A percentile compares a stretch with the other conserved stretches of the same genome.
Conservation (phyloP, 164 flowering plant species). For the Paratinospora sagittata region DNA sequence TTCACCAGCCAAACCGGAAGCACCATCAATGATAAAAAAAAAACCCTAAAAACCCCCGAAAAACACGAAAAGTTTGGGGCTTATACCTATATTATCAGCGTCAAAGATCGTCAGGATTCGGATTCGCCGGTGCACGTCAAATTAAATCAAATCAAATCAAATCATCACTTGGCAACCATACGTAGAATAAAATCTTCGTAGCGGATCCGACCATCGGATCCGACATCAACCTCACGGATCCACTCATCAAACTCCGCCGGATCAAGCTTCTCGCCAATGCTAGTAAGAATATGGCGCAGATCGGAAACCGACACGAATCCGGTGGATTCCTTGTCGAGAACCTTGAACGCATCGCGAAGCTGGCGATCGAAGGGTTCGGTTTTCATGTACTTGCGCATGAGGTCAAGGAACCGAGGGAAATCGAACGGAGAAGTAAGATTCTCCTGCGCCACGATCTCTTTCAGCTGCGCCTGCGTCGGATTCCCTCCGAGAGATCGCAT, state of each 20-base stretch:
- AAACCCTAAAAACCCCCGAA: constrained; percentile 7
- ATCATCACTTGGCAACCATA: constrained; percentile 86
- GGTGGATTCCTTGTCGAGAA: constrained; percentile 80
- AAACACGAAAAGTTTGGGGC: not conserved
- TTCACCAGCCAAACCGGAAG: not conserved
- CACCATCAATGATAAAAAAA: not conserved
- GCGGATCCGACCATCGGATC: constrained; percentile 79
- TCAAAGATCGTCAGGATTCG: not conserved
- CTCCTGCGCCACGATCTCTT: constrained; percentile 61
- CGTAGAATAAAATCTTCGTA: constrained; percentile 83
- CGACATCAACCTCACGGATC: constrained; percentile 94
- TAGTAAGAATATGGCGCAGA: constrained; percentile 84
- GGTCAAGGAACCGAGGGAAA: constrained; percentile 67
- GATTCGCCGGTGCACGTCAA: not conserved
- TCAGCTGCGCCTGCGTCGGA: constrained; percentile 90
- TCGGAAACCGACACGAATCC: constrained; percentile 76
- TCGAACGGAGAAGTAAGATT: constrained; percentile 79
- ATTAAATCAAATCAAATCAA: too few species aligned
- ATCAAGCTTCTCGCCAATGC: constrained; percentile 92
- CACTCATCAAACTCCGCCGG: constrained; percentile 95
- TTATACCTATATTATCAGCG: not conserved
- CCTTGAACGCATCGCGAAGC: constrained; percentile 89
- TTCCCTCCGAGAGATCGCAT: constrained; percentile 95
- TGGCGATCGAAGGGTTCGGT: constrained; percentile 89
- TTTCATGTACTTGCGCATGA: constrained; percentile 76